Evolutionary conservation across 768 basidiomycete genomes (phyloP), one percentile per base, ranked within the genome.

Genomic region (Hortiboletus flavorubellus): DNA sequence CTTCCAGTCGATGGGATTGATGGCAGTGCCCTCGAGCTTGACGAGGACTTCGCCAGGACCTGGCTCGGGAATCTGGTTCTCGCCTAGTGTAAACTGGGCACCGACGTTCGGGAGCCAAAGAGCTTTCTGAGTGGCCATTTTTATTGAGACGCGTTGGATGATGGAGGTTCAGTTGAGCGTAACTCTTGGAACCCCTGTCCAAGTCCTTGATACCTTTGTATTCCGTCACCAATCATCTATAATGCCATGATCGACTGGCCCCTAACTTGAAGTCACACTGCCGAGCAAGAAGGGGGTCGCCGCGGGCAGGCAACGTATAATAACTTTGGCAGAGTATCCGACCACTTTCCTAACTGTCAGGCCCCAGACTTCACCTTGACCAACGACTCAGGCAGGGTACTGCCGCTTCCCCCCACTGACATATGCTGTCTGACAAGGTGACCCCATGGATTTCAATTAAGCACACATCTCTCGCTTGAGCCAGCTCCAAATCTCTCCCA

Each of bases 1-100:
- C 5, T 15, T 44, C 53, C 53, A 49, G 56, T 83, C 80, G 2
- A 75, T 63, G 1, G 80, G 80, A 54, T 81, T 79, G n/a, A 81
- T 57, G 3, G 73, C 72, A 0, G 73, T 68, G 1, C 79, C 68
- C 42, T 71, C 57, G 43, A 80, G 58, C 55, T 74, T 74, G 59
- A 80, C 69, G 31, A 80, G 70, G 30, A 79, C 49, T 49, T 80
- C 75, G 30, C 74, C 74, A 4, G 72, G 67, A 0, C 73, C 73
- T 5, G 79, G 78, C 14, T 60, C 59, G 0, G 68, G 72, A 3
- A 78, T 64, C 1, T 58, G 47, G 23, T 10, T 51, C 21, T 53
- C 31, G 38, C 46, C 44, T 8, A 64, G 35, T n/a, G n/a, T 33
- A 39, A 65, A 54, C 26, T 55, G 39, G 4, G 46, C 54, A 33